Evolutionary conservation across 1,139 yeast genomes (phyloP).

Genomic region (Blastobotrys malaysiensis): DNA sequence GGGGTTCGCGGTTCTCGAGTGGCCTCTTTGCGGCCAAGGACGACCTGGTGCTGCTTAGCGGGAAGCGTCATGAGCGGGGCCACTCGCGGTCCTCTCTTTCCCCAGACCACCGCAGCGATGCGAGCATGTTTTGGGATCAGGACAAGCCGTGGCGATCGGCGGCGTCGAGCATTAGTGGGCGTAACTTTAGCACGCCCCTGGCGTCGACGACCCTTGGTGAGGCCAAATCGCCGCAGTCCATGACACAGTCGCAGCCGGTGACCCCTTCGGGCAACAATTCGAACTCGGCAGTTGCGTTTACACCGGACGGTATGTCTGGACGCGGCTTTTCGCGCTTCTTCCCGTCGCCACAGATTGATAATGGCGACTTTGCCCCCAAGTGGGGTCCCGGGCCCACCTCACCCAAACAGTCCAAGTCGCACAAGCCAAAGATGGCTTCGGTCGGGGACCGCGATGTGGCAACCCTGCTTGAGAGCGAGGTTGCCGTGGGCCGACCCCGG

Average conservation of each 20-base stretch:
- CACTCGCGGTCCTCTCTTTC: background rate
- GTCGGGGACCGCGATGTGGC: background rate
- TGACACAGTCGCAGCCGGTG: conserved; percentile 9
- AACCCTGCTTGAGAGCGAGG: background rate
- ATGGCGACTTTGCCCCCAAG: background rate
- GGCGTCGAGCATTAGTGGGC: background rate
- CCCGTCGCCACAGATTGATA: conserved; percentile 13
- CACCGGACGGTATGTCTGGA: conserved; percentile 4
- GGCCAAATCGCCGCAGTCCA: conserved; percentile 3
- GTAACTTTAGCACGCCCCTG: conserved; percentile 1
- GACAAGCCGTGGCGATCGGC: background rate
- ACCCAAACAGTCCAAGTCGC: background rate
- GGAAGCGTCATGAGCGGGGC: conserved; percentile 1
- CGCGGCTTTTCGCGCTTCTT: conserved; percentile 14
- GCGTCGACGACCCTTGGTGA: background rate
- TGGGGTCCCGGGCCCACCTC: background rate
- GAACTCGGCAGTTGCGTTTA: background rate
- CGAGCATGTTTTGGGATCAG: background rate
- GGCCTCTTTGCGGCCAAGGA: conserved; percentile 11
- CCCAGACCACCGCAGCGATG: background rate
- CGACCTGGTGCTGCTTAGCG: conserved; percentile 7
- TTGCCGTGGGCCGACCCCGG: conserved; percentile 4
- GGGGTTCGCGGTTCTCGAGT: conserved; percentile 7
- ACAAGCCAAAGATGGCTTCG: background rate
- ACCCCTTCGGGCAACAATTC: conserved; percentile 4